Evolutionary conservation across 306 rosid species (phyloP), one percentile per base, ranked within the genome.

Genomic region (Cucurbita ficifolia): DNA sequence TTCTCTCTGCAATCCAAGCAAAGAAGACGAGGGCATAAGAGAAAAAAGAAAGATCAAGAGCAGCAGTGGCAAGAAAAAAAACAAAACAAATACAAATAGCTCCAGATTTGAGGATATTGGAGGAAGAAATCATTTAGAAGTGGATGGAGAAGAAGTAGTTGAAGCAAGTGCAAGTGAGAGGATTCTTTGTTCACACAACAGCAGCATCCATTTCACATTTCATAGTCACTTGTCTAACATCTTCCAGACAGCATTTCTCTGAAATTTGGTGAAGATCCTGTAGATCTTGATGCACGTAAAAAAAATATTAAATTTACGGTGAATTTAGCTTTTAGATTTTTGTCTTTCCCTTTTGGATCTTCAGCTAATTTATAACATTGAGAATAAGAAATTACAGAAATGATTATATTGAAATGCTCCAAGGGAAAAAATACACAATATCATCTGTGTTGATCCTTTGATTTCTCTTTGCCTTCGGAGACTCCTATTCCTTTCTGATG

Each of bases 141-240:
- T 61, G 68, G 76, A 75, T 54, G 43, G 65, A 33, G 22, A 61
- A 29, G 18, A 48, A 24, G 75, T 43, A 21, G 11, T 42, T 5
- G 36, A 70, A 40, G 50, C 76, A 69, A 72, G 83, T 73, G 51
- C 72, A 69, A 72, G 84, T 70, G 85, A 77, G 70, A 74, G 63
- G 83, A 80, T 78, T 85, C 76, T 78, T 76, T 40, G 73, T 42
- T 48, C 56, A 36, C 18, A 53, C 22, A 70, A 51, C n/a, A 10
- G n/a, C 49, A 62, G 70, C n/a, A 7, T 62, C 70, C 49, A 36
- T 62, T 17, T 62, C 45, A 60, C 10, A 42, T 42, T 60, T 22
- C 42, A 38, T 24, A 35, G 42, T 60, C 43, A 35, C 19, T 59
- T 58, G 42, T 60, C 11, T 21, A 6, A n/a, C n/a, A n/a, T n/a